phyloP scores from a whole-genome alignment of 208 protist genomes.

The Crithidia brevicula region DNA sequence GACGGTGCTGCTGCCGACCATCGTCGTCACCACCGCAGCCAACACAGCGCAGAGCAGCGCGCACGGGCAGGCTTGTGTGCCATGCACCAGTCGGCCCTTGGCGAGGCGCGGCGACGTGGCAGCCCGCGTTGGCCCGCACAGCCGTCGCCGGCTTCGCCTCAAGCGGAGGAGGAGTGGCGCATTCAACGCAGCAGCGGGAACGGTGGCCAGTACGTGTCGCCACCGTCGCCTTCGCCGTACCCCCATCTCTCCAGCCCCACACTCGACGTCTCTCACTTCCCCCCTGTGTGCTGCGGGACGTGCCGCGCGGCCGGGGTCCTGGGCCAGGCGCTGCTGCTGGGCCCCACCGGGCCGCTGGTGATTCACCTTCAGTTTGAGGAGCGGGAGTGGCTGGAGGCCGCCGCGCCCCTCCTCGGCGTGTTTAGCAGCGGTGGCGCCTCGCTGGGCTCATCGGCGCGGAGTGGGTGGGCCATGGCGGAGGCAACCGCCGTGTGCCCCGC shows the following conservation, averaged over 20 bases:
- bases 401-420: background rate
- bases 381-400: slow-evolving; percentile 26
- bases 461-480: slow-evolving; percentile 1
- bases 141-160: background rate
- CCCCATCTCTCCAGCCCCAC: background rate
- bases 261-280: slow-evolving; percentile 8
- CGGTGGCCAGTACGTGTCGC: background rate
- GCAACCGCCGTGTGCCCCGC: slow-evolving; percentile 25
- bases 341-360: slow-evolving; percentile 61
- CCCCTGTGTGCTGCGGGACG: slow-evolving; percentile 52
- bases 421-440: background rate
- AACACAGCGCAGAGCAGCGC: too few species aligned
- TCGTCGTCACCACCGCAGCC: background rate
- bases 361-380: slow-evolving; percentile 64
- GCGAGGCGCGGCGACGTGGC: background rate
- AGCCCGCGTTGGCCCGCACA: background rate
- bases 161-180: background rate
- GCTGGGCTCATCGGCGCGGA: background rate
- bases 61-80: slow-evolving; percentile 2
- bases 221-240: background rate
- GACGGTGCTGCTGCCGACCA: background rate
- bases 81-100: background rate
- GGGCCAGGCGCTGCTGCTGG: slow-evolving; percentile 64
- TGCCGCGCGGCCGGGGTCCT: slow-evolving; percentile 38
- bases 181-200: background rate